Evolutionary conservation across 345 rosid species (phyloP).

Genomic region (Gossypioides kirkii): DNA sequence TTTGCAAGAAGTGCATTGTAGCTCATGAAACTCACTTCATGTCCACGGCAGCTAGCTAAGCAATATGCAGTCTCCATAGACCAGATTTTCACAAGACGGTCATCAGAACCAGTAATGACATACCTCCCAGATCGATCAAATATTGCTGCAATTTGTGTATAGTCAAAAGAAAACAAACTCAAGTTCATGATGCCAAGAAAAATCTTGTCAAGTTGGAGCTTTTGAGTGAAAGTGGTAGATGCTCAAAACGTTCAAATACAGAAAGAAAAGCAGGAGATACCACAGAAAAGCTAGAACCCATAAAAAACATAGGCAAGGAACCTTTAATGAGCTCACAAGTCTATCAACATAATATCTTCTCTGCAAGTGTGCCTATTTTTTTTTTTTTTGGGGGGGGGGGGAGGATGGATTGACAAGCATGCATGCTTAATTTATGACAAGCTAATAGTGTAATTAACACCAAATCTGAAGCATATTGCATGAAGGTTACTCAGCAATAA

Average conservation of each 20-base stretch:
- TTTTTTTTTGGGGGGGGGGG: background rate
- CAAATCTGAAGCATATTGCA: background rate
- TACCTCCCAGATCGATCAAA: constrained; percentile 94
- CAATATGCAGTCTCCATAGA: constrained; percentile 99
- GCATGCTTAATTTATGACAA: constrained; percentile 5
- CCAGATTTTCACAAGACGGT: constrained; percentile 98
- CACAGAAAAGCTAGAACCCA: background rate
- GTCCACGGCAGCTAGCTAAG: constrained; percentile 98
- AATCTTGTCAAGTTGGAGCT: background rate
- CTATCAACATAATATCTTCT: background rate
- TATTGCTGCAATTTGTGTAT: constrained; percentile 62
- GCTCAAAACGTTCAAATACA: background rate
- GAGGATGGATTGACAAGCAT: background rate
- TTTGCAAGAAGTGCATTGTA: constrained; percentile 12
- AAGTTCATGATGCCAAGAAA: background rate
- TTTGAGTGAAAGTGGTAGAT: background rate
- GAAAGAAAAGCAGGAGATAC: background rate
- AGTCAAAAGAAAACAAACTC: constrained; percentile 9
- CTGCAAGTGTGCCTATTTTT: background rate
- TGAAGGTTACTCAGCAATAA: background rate
- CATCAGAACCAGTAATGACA: constrained; percentile 97
- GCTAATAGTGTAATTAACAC: background rate
- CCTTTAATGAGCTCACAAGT: background rate
- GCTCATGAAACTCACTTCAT: constrained; percentile 67
- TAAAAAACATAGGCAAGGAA: background rate